These are phyloP conservation scores for Aspergillus bombycis DNA, from an alignment of 2,329 filamentous ascomycete genomes.

Conservation along the genomic window DNA sequence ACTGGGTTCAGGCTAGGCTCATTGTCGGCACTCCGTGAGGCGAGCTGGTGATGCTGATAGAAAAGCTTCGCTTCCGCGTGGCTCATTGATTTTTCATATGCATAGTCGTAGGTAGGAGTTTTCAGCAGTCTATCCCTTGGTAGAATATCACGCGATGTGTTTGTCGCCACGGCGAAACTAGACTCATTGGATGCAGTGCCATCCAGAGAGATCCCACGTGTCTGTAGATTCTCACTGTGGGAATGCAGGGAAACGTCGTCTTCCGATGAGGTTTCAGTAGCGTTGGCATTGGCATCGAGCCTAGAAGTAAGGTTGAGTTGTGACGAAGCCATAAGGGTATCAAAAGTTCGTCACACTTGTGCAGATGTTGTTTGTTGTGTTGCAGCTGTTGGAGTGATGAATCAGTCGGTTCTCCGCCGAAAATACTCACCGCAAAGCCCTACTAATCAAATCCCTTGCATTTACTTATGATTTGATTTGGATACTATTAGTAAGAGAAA, in stretches of 20 bases:
- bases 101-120: constrained; percentile 90
- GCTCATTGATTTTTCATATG: constrained; percentile 90
- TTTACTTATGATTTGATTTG: neutral
- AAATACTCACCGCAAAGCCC: constrained; percentile 10
- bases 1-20: constrained; percentile 42
- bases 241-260: constrained; percentile 6
- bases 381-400: neutral
- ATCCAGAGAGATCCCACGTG: constrained; percentile 5
- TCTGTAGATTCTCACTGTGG: neutral
- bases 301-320: constrained; percentile 16
- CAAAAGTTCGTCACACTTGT: neutral
- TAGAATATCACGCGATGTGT: constrained; percentile 31
- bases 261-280: constrained; percentile 13
- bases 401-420: neutral
- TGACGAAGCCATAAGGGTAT: constrained; percentile 26
- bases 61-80: constrained; percentile 94
- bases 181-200: constrained; percentile 12
- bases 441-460: neutral
- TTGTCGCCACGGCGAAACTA: constrained; percentile 9
- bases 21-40: constrained; percentile 48
- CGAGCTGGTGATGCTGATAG: constrained; percentile 84
- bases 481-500: neutral
- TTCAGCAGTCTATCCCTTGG: constrained; percentile 57
- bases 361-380: constrained; percentile 12
- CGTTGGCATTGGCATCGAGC: constrained; percentile 26